Evolutionary conservation across 148 eudicot species (phyloP).

Genomic region (Suaeda aralocaspica): DNA sequence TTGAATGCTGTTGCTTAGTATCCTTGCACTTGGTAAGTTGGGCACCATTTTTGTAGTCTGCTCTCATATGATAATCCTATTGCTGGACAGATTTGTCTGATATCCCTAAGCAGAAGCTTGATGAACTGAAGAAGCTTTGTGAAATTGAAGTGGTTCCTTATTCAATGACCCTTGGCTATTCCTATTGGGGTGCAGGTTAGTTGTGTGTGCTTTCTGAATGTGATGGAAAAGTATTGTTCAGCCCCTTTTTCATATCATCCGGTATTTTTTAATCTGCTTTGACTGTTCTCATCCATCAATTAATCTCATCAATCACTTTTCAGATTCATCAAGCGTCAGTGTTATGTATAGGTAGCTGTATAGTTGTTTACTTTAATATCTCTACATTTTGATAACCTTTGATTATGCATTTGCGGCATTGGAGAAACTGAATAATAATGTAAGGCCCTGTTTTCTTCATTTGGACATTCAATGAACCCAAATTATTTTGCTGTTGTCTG

Average conservation of each 20-base stretch:
- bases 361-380: neutral
- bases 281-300: neutral
- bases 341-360: neutral
- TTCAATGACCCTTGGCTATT: slow-evolving; percentile 84
- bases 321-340: neutral
- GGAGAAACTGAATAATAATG: slow-evolving; percentile 1
- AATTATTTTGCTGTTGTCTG: no score
- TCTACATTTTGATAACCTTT: no score
- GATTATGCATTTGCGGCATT: no score
- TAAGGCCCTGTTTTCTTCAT: no score
- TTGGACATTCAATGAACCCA: no score
- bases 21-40: neutral
- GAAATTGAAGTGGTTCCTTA: slow-evolving; percentile 75
- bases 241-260: neutral
- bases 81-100: slow-evolving; percentile 69
- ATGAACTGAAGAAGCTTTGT: slow-evolving; percentile 59
- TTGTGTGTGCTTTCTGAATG: slow-evolving; percentile 19
- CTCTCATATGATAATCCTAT: slow-evolving; percentile 8
- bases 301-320: neutral
- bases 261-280: neutral
- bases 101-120: slow-evolving; percentile 65
- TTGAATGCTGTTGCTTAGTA: neutral
- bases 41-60: neutral
- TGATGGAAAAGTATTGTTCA: neutral
- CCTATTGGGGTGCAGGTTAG: slow-evolving; percentile 94